These are phyloP conservation scores for Blastobotrys malaysiensis DNA, from an alignment of 1,139 yeast species.

Conservation along the genomic window DNA sequence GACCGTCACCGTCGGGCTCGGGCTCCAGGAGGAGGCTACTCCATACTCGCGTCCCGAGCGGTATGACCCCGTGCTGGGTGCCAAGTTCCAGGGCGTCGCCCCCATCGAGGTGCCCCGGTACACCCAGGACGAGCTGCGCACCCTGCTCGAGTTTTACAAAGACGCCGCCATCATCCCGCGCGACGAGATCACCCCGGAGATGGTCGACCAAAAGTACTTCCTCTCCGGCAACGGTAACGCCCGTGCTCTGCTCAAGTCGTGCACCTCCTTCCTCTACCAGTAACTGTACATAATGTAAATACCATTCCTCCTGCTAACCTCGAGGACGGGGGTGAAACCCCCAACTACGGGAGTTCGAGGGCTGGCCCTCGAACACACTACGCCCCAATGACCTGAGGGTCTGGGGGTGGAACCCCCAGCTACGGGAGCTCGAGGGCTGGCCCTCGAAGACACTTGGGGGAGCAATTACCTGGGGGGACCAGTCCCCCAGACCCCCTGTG, in stretches of 20 bases:
- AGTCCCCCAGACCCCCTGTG: no score
- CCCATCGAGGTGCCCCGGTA: constrained; percentile 48
- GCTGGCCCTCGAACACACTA: no score
- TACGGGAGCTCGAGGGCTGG: no score
- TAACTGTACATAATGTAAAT: constrained; percentile 3
- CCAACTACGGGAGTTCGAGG: no score
- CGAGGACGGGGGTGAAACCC: no score
- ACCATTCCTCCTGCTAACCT: not conserved
- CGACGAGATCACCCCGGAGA: constrained; percentile 37
- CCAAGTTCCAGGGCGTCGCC: constrained; percentile 45
- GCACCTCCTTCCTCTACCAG: constrained; percentile 22
- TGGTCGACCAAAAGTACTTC: constrained; percentile 50
- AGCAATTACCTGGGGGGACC: no score
- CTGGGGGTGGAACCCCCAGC: no score
- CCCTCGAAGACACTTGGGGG: no score
- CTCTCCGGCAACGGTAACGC: constrained; percentile 81
- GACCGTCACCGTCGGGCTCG: constrained; percentile 61
- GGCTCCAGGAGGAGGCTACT: constrained; percentile 40
- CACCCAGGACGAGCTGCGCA: constrained; percentile 48
- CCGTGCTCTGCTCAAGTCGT: constrained; percentile 51
- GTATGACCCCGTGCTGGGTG: constrained; percentile 54
- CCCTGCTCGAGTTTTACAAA: constrained; percentile 49
- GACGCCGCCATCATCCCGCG: constrained; percentile 50
- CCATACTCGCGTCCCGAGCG: constrained; percentile 47
- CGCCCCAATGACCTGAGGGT: no score